phyloP scores from a whole-genome alignment of 768 basidiomycete genomes.

The Agaricus sinodeliciosus region DNA sequence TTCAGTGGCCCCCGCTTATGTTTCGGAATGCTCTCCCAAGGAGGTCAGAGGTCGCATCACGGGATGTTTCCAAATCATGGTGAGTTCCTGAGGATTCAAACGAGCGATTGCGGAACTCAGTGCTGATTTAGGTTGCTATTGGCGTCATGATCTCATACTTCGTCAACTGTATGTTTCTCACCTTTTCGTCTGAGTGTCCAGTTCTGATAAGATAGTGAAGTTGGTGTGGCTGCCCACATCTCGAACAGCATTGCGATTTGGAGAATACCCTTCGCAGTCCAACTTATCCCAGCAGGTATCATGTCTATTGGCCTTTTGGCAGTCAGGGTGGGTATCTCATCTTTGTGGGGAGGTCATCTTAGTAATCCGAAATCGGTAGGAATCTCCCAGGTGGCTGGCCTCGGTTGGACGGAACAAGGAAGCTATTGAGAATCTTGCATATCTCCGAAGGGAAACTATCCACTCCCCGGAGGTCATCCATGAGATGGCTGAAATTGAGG shows the following conservation, averaged over 20 bases:
- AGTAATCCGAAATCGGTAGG: conserved; percentile 26
- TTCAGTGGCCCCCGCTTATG: conserved; percentile 80
- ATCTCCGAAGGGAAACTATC: conserved; percentile 42
- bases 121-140: conserved; percentile 43
- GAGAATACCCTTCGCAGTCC: conserved; percentile 70
- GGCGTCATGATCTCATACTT: conserved; percentile 87
- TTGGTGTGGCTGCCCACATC: conserved; percentile 53
- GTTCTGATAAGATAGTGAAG: conserved; percentile 25
- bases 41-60: conserved; percentile 82
- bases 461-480: conserved; percentile 40
- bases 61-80: conserved; percentile 84
- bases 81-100: conserved; percentile 14
- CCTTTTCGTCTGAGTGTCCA: neutral
- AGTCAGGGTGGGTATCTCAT: conserved; percentile 35
- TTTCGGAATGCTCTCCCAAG: conserved; percentile 85
- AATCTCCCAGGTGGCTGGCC: conserved; percentile 75
- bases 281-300: conserved; percentile 69
- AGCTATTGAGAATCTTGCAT: conserved; percentile 55
- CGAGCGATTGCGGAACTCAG: neutral
- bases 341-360: neutral
- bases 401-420: conserved; percentile 50
- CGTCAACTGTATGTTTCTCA: conserved; percentile 54
- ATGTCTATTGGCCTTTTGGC: conserved; percentile 64
- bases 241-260: conserved; percentile 43
- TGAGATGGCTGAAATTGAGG: conserved; percentile 78